These are phyloP conservation scores for Venturia effusa DNA, from an alignment of 2,329 filamentous ascomycete species.

Conservation along the genomic window DNA sequence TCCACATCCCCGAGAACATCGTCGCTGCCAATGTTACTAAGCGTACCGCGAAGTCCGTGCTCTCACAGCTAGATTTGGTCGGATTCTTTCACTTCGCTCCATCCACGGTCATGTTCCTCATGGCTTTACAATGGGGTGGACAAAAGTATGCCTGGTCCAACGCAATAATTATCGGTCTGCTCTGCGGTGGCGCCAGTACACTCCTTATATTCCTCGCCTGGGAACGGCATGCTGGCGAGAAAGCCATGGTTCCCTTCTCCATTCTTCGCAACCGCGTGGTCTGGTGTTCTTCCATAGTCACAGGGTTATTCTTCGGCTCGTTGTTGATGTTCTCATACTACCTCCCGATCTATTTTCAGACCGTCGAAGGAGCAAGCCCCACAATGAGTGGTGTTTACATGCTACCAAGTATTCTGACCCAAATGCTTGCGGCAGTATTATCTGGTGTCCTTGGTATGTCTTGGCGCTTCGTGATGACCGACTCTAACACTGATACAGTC, in stretches of 20 bases:
- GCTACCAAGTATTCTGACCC: constrained; percentile 27
- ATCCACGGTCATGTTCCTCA: constrained; percentile 24
- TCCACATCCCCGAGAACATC: constrained; percentile 17
- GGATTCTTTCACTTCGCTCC: constrained; percentile 23
- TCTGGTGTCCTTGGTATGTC: constrained; percentile 20
- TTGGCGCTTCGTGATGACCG: too few relatives aligned
- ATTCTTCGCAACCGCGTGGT: constrained; percentile 12
- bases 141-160: constrained; percentile 25
- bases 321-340: constrained; percentile 25
- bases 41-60: constrained; percentile 10
- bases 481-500: not conserved
- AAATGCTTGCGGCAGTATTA: constrained; percentile 22
- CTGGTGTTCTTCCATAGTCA: not conserved
- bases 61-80: constrained; percentile 13
- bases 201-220: constrained; percentile 21
- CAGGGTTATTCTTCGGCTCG: constrained; percentile 24
- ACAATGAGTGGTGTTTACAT: constrained; percentile 23
- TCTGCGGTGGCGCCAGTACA: constrained; percentile 14
- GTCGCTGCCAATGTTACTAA: constrained; percentile 16
- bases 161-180: constrained; percentile 15
- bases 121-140: constrained; percentile 37
- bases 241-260: constrained; percentile 18
- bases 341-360: constrained; percentile 39
- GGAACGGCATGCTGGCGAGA: constrained; percentile 20
- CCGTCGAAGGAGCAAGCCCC: constrained; percentile 29